Evolutionary conservation across 805 yeast genomes (phyloP), one percentile per base, ranked within the genome.

Genomic region (Maudiozyma serrabonitensis): DNA sequence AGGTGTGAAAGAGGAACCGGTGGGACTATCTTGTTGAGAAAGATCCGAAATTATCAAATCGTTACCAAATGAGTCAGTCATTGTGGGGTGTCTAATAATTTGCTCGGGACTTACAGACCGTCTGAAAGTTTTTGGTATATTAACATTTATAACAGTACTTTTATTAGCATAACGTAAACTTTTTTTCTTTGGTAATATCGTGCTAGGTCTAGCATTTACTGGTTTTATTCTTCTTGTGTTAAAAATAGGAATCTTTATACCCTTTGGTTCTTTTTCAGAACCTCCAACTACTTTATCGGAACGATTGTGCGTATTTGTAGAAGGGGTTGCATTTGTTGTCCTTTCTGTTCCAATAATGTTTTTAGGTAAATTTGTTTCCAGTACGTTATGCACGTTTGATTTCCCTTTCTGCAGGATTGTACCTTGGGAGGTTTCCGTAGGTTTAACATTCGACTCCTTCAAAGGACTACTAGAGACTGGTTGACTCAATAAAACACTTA

Each of bases 1-100:
- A 12, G 56, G 48, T 7, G 56, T 52, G 2, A 54, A 43, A 5
- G 56, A 52, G 2, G 55, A 43, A 7, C 49, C 45, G 15, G 51
- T 56, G 37, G 46, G 46, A 4, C 34, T 35, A 18, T n/a, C 18
- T 2, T 23, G 19, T 23, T 25, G 31, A 2, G 43, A 41, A 12
- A 15, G 15, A 26, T 41, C 43, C 11, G 43, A 25, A 3, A 39
- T n/a, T 35, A 35, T 16, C 15, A 35, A 35, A 35, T 35, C 38
- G 18, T 35, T 15, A 15, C 18, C 16, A 13, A 35, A 35, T 6
- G 18, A 15, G 16, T 35, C 38, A 8, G 16, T 35, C 38, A 35
- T 35, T 35, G 38, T 35, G 4, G 38, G 38, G 18, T 35, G 38
- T 6, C 38, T 35, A 35, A 35, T 35, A n/a, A 35, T 35, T 15